Base-by-base conservation (phyloP, 495 filamentous ascomycete species). In the Penicillium simplicissimum region DNA sequence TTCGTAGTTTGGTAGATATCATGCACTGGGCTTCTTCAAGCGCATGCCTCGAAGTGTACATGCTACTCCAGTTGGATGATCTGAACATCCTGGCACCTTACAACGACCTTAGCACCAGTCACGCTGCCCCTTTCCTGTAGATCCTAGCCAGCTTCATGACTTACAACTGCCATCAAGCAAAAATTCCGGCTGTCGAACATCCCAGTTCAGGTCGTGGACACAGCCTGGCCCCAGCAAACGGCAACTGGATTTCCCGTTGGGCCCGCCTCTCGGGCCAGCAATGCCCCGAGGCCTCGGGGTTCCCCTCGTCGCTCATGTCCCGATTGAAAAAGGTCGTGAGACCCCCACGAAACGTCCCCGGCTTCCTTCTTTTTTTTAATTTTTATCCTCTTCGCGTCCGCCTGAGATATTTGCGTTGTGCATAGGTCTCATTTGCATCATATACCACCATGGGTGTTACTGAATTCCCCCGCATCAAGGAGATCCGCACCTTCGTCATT, bases 401-500 rank as follows among this genome's bases (percentile, higher is more conserved):
- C 33, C 33, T 47, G 43, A 13, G 43, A 47, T 11, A 25, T 47
- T 49, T 14, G 45, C 45, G 7, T 15, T 49, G 14, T 31, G 45
- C 25, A 31, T 49, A 15, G 45, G 9, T 48, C 45, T 31, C 21
- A 47, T 61, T 21, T 33, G 21, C 35, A 21, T 35, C 19, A 49
- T 23, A 58, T 19, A 14, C 45, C 67, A 73, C 38, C 59, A 81
- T 80, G 79, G 68, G 69, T 62, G 74, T 73, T 23, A 63, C 63
- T 1, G 56, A 72, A 38, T 80, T 81, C 54, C 79, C 79, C 65
- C 73, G 72, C 64, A 96, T 97, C 75, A 92, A 92, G 74, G 84
- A 85, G 67, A 79, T 96, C 60, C 81, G 88, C 63, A 93, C 90
- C 53, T 94, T 87, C 77, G 80, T 96, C 67, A 90, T 92, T 59